phyloP scores from a whole-genome alignment of 257 asterid species.

The Lantana camara region DNA sequence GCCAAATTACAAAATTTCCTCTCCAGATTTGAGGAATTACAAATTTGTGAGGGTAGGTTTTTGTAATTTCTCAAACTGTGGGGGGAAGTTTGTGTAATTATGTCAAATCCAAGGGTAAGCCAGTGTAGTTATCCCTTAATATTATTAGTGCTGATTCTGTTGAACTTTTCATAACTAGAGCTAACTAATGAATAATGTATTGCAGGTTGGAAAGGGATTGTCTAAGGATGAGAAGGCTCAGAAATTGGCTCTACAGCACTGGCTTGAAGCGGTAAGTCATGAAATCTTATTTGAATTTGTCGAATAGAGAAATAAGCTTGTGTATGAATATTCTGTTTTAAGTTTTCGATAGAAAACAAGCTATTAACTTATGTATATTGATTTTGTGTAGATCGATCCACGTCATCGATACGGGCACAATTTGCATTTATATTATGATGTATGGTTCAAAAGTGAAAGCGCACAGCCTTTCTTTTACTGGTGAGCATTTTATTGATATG shows the following conservation, averaged over 20 bases:
- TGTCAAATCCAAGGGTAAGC: too few relatives aligned
- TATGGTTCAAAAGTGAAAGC: conserved; percentile 89
- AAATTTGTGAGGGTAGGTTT: too few relatives aligned
- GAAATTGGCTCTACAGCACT: conserved; percentile 84
- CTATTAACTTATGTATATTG: neutral
- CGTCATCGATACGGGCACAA: conserved; percentile 98
- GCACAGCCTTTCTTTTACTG: conserved; percentile 94
- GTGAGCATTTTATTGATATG: conserved; percentile 40
- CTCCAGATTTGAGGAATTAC: too few relatives aligned
- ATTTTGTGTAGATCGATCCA: conserved; percentile 79
- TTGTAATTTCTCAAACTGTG: too few relatives aligned
- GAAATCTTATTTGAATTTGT: neutral
- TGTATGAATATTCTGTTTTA: neutral
- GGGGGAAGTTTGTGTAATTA: too few relatives aligned
- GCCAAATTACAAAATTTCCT: too few relatives aligned
- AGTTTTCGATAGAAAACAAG: neutral
- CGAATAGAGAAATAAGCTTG: neutral
- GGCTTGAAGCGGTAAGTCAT: conserved; percentile 96
- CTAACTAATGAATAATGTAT: conserved; percentile 17
- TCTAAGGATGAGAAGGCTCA: conserved; percentile 96
- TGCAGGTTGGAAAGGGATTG: conserved; percentile 93
- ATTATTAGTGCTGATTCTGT: neutral
- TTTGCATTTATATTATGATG: conserved; percentile 80
- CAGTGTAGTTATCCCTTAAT: neutral
- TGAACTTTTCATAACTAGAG: neutral